phyloP scores from a whole-genome alignment of 805 yeast species.

The Candida easanensis region DNA sequence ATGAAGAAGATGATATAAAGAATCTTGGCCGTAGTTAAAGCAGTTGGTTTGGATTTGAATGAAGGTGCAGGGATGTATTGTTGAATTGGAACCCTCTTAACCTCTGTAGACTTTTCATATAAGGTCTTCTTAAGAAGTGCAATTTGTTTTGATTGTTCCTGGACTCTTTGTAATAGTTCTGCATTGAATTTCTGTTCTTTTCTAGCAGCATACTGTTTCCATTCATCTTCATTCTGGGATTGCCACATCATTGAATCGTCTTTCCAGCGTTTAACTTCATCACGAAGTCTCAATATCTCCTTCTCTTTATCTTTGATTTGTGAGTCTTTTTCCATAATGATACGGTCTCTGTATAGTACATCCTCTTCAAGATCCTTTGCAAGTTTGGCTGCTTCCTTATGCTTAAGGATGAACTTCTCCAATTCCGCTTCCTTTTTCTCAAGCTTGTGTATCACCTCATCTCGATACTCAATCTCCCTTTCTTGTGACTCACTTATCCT shows the following conservation, averaged over 20 bases:
- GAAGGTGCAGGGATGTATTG: not conserved
- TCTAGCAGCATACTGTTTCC: slow-evolving; percentile 3
- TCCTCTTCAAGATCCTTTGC: slow-evolving; percentile 22
- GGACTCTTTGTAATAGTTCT: slow-evolving; percentile 18
- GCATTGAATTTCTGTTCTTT: slow-evolving; percentile 15
- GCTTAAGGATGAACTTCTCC: slow-evolving; percentile 6
- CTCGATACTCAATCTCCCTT: slow-evolving; percentile 26
- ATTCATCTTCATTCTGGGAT: slow-evolving; percentile 5
- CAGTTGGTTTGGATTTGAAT: not conserved
- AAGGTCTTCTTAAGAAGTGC: slow-evolving; percentile 13
- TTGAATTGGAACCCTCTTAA: not conserved
- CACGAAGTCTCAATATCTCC: slow-evolving; percentile 5
- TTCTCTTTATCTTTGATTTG: slow-evolving; percentile 10
- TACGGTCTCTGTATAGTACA: slow-evolving; percentile 22
- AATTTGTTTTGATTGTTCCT: slow-evolving; percentile 20
- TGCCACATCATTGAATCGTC: slow-evolving; percentile 11
- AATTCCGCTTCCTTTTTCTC: slow-evolving; percentile 15
- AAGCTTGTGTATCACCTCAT: slow-evolving; percentile 21
- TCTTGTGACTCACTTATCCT: slow-evolving; percentile 23
- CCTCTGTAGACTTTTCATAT: slow-evolving; percentile 1
- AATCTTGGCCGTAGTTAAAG: not conserved
- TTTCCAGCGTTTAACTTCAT: slow-evolving; percentile 10
- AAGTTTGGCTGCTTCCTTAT: slow-evolving; percentile 7
- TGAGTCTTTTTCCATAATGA: slow-evolving; percentile 18
- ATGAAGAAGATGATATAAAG: not conserved